Evolutionary conservation across 1,139 yeast genomes (phyloP).

Genomic region (Geotrichum klebahnii): DNA sequence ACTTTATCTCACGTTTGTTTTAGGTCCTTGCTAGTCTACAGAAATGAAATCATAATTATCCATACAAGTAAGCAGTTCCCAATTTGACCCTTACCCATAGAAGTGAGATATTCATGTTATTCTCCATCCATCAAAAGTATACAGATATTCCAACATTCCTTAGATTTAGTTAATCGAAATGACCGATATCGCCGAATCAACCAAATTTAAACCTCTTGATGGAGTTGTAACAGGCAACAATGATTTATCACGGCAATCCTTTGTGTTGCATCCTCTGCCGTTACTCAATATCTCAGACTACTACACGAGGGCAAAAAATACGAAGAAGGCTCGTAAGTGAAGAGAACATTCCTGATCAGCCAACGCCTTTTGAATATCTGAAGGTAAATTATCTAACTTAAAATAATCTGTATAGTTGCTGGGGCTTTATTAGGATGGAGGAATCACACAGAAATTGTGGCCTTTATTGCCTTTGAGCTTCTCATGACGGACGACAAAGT

Average conservation of each 20-base stretch:
- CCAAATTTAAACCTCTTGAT: background rate
- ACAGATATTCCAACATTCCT: no score
- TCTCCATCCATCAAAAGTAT: no score
- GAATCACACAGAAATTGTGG: slow-evolving; percentile 32
- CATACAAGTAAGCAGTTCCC: no score
- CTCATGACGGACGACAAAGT: slow-evolving; percentile 24
- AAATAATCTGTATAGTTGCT: slow-evolving; percentile 30
- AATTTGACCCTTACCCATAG: no score
- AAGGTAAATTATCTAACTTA: background rate
- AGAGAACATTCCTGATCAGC: no score
- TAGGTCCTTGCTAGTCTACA: no score
- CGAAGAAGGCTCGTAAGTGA: slow-evolving; percentile 21
- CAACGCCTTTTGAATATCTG: background rate
- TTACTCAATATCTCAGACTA: slow-evolving; percentile 39
- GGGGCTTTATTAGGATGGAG: slow-evolving; percentile 39
- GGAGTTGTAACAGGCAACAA: background rate
- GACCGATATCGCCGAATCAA: background rate
- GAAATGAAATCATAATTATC: no score
- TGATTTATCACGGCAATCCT: slow-evolving; percentile 21
- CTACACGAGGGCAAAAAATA: slow-evolving; percentile 33
- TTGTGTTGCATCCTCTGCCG: slow-evolving; percentile 39
- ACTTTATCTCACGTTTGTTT: no score
- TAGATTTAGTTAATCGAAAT: no score
- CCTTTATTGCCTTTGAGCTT: slow-evolving; percentile 38
- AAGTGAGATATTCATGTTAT: no score